Percentiles rank a stretch among this genome's conserved stretches.
These are phyloP conservation scores for Leccinum variicolor DNA, from an alignment of 768 basidiomycete genomes.

Conservation along the genomic window DNA sequence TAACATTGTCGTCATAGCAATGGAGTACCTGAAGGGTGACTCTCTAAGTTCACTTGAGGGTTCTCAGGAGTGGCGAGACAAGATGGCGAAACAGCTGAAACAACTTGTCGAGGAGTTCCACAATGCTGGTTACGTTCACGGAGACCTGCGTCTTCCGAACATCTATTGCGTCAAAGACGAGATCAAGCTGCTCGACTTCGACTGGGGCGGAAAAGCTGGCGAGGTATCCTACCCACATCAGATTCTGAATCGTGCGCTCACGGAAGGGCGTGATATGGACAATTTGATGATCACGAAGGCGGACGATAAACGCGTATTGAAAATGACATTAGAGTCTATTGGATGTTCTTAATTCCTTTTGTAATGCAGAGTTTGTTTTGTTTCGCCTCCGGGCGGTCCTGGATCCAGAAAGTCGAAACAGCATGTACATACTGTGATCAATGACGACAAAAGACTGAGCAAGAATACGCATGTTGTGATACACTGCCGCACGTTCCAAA, in stretches of 20 bases:
- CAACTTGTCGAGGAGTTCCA: background rate
- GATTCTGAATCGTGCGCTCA: background rate
- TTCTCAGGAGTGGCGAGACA: background rate
- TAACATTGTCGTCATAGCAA: background rate
- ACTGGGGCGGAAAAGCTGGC: background rate
- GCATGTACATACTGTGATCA: no score
- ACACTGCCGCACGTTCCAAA: no score
- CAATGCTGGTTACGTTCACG: background rate
- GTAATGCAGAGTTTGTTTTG: no score
- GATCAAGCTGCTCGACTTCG: background rate
- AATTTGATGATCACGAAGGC: background rate
- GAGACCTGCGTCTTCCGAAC: background rate
- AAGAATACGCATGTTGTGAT: no score
- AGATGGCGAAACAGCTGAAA: background rate
- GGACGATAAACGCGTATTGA: background rate
- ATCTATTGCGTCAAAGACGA: background rate
- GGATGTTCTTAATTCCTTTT: background rate
- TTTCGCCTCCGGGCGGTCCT: no score
- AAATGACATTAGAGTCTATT: background rate
- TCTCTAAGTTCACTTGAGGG: background rate
- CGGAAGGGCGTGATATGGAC: background rate
- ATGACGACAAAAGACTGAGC: no score
- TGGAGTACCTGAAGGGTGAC: background rate
- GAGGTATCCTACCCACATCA: background rate
- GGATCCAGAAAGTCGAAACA: no score